These are phyloP conservation scores for Backusella macrospora DNA, from an alignment of 192 early-diverging fungal species.

Conservation along the genomic window DNA sequence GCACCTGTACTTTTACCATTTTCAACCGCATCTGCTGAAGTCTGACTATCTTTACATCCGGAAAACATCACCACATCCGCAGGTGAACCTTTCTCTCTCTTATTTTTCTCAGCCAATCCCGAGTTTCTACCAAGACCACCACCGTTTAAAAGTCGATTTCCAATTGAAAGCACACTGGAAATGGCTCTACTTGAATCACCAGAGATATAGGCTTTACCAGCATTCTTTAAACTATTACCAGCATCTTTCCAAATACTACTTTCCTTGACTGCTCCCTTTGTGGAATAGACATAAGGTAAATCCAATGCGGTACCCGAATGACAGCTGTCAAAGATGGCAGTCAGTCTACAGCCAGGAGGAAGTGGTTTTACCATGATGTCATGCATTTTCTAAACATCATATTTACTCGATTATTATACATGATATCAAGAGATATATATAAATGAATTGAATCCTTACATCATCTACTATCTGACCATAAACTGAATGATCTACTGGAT, in stretches of 20 bases:
- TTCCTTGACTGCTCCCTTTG: constrained; percentile 60
- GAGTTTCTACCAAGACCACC: constrained; percentile 11
- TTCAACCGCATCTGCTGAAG: constrained; percentile 78
- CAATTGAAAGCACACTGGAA: constrained; percentile 41
- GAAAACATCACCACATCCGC: constrained; percentile 82
- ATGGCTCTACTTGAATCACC: constrained; percentile 48
- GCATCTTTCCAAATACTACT: constrained; percentile 44
- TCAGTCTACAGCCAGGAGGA: constrained; percentile 64
- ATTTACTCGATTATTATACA: too few relatives aligned
- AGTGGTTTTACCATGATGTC: constrained; percentile 72
- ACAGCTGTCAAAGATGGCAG: constrained; percentile 84
- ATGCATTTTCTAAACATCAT: constrained; percentile 71
- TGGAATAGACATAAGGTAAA: constrained; percentile 76
- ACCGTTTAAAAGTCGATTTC: constrained; percentile 45
- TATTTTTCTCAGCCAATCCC: constrained; percentile 15
- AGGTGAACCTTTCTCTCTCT: constrained; percentile 43
- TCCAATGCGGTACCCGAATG: constrained; percentile 83
- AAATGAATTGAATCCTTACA: constrained; percentile 16
- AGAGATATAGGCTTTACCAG: constrained; percentile 48
- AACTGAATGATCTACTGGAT: constrained; percentile 56
- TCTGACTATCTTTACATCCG: constrained; percentile 82
- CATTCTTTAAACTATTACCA: constrained; percentile 44
- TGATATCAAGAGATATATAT: not conserved
- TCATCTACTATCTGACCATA: constrained; percentile 77
- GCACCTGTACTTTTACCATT: constrained; percentile 66